Base-by-base conservation (phyloP, 768 basidiomycete species). In the Mycena albidolilacea region DNA sequence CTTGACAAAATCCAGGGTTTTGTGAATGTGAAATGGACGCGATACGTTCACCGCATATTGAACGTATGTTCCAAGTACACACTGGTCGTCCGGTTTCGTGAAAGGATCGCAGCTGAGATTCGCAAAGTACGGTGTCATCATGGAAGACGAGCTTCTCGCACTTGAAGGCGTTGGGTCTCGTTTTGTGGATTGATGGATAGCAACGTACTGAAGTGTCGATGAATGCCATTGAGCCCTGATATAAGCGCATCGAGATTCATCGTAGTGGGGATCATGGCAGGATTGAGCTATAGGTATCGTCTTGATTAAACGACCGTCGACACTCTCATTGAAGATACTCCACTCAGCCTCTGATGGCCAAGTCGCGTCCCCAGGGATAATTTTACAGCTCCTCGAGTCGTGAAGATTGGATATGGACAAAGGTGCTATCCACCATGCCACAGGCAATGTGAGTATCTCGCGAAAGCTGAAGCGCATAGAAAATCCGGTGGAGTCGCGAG, bases 31-130 rank as follows among this genome's bases (percentile, higher is more conserved):
- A 23, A 43, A 37, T 5, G 60, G 37, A 6, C 59, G 21, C 37
- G 67, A 62, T 6, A 69, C 67, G n/a, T 62, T 61, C 43, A 76
- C 70, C 5, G 76, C 62, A 69, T 77, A 78, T 54, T 77, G 67
- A 14, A 75, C 74, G 46, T 78, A 77, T 8, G 75, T 67, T 5
- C 77, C 77, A 35, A 70, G 64, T 10, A 67, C 39, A 57, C 77
- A 78, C 1, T 54, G 73, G 7, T 43, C 57, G 0, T 74, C 57
- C 23, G 70, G 67, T 0, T 41, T 12, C 1, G 72, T 73, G 48
- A 78, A 78, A 2, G 76, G 77, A 61, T 78, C 76, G 58, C 77
- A 78, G 44, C 76, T 78, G 60, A 74, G 68, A 44, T 78, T 78
- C 5, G 71, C 43, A 43, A 75, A 77, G 23, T 76, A 59, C 1